Conservation (phyloP, 768 basidiomycete genomes). For the Guyanaporus albipodus region DNA sequence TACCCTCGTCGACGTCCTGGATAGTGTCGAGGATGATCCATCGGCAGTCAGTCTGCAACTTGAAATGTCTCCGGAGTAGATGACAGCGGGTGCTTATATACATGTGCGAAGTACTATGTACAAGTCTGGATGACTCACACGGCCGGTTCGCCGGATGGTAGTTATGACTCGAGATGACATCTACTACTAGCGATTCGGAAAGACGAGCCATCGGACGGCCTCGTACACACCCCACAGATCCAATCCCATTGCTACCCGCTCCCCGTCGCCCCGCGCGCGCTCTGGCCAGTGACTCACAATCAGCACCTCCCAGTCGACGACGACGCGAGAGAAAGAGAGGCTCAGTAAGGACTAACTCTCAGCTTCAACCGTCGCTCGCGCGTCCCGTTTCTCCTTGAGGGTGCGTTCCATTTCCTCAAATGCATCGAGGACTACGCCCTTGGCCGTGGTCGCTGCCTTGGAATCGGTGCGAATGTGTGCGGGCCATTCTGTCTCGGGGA, state of each 20-base stretch:
- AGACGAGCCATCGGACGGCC: constrained; percentile 47
- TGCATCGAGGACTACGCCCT: constrained; percentile 47
- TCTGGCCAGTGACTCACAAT: constrained; percentile 13
- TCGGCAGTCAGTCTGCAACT: too few relatives aligned
- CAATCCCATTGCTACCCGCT: constrained; percentile 7
- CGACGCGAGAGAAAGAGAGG: too few relatives aligned
- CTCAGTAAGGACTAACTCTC: constrained; percentile 39
- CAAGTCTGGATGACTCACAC: constrained; percentile 11
- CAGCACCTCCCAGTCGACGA: constrained; percentile 5
- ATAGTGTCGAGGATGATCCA: not conserved
- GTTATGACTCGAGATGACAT: not conserved
- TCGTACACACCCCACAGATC: constrained; percentile 37
- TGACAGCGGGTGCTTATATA: too few relatives aligned
- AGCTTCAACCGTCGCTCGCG: constrained; percentile 30
- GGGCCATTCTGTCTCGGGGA: constrained; percentile 70
- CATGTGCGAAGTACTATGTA: too few relatives aligned
- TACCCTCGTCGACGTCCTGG: not conserved
- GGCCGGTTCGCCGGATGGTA: not conserved
- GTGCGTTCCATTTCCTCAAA: constrained; percentile 70
- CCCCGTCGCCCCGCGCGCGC: constrained; percentile 17
- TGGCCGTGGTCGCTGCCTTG: constrained; percentile 6
- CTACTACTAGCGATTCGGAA: constrained; percentile 37
- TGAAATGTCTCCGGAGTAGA: too few relatives aligned
- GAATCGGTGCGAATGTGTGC: constrained; percentile 34
- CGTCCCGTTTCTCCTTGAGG: constrained; percentile 45